phyloP scores from a whole-genome alignment of 2,329 filamentous ascomycete genomes.

The Colletotrichum tropicale region DNA sequence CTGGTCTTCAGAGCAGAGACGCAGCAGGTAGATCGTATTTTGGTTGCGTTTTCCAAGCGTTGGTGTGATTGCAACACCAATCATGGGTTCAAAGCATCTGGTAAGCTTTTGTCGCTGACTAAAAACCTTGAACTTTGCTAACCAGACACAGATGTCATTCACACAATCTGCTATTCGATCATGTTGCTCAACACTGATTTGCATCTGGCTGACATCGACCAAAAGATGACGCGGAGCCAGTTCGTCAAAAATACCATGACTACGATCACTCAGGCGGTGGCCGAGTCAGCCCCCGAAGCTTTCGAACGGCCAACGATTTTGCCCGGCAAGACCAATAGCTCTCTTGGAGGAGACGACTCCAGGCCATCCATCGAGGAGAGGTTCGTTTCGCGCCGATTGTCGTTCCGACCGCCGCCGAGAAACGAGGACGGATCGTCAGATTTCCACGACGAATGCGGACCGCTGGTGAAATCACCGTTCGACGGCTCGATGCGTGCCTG shows the following conservation, averaged over 20 bases:
- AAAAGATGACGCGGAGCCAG: slow-evolving; percentile 93
- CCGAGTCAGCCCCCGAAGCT: slow-evolving; percentile 72
- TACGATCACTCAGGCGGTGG: slow-evolving; percentile 79
- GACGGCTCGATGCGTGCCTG: slow-evolving; percentile 78
- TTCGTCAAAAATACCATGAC: slow-evolving; percentile 97
- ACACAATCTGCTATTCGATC: slow-evolving; percentile 96
- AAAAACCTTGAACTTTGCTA: slow-evolving; percentile 25
- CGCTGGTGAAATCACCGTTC: slow-evolving; percentile 79
- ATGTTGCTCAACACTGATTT: slow-evolving; percentile 95
- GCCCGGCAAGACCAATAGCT: slow-evolving; percentile 41
- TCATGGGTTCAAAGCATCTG: slow-evolving; percentile 89
- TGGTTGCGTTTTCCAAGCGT: slow-evolving; percentile 85
- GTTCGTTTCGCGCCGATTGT: slow-evolving; percentile 43
- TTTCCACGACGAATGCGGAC: slow-evolving; percentile 66
- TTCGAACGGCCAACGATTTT: slow-evolving; percentile 66
- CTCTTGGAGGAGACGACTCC: slow-evolving; percentile 31
- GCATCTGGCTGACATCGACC: slow-evolving; percentile 91
- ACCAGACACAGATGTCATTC: slow-evolving; percentile 76
- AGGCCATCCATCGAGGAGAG: slow-evolving; percentile 41
- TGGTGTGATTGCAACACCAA: slow-evolving; percentile 95
- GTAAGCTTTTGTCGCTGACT: slow-evolving; percentile 51
- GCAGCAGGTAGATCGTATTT: slow-evolving; percentile 93
- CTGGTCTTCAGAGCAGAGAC: slow-evolving; percentile 89
- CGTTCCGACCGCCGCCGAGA: slow-evolving; percentile 55
- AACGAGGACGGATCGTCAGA: slow-evolving; percentile 37